Evolutionary conservation across 176 grass and related monocot species (phyloP).

Genomic region (Typha latifolia): DNA sequence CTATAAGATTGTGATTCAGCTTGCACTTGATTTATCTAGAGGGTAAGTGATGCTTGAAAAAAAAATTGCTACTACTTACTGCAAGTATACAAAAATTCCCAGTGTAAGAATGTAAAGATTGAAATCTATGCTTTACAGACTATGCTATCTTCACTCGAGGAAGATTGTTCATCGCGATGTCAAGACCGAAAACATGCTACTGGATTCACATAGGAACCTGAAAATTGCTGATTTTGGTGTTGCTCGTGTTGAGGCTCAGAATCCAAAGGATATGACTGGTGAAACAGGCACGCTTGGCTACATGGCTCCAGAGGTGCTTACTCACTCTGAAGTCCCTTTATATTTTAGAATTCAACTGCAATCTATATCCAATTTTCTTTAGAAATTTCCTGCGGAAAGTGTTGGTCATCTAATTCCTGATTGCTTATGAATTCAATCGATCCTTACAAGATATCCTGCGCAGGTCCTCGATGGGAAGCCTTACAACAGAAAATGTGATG

Average conservation of each 20-base stretch:
- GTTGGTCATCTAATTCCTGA: neutral
- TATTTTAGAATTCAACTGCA: neutral
- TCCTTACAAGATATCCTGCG: neutral
- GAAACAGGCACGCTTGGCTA: conserved; percentile 83
- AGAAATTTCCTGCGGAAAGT: neutral
- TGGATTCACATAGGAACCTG: conserved; percentile 45
- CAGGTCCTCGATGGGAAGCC: conserved; percentile 75
- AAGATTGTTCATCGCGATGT: conserved; percentile 74
- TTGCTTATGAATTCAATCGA: neutral
- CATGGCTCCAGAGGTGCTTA: conserved; percentile 80
- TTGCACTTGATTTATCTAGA: conserved; percentile 79
- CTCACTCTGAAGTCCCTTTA: neutral
- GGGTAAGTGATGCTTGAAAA: conserved; percentile 35
- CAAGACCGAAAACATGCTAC: conserved; percentile 84
- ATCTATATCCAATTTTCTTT: neutral
- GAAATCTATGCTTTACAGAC: conserved; percentile 19
- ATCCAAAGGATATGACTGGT: conserved; percentile 82
- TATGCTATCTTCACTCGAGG: conserved; percentile 58
- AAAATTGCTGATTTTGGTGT: conserved; percentile 93
- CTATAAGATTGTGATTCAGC: conserved; percentile 72
- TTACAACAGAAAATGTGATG: conserved; percentile 70
- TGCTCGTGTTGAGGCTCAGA: conserved; percentile 71
- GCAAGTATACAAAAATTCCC: neutral
- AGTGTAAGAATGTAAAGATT: too few relatives aligned
- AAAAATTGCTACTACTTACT: neutral